Evolutionary conservation across 2,329 filamentous ascomycete genomes (phyloP).

Genomic region (Diaporthe citrichinensis): DNA sequence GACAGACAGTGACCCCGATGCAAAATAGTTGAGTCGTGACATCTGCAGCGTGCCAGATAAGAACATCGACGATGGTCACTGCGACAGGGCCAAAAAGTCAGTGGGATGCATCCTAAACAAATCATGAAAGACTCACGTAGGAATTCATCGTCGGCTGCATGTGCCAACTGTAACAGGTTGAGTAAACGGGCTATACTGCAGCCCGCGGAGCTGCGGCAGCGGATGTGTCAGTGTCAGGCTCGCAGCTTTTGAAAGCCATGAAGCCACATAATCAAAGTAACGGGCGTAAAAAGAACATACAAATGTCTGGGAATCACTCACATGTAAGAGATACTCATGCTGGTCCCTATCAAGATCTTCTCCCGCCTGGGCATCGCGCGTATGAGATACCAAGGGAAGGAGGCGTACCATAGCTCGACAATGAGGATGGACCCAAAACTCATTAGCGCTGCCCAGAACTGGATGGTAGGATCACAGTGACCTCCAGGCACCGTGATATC

Average conservation of each 20-base stretch:
- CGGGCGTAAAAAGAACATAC: too few species aligned
- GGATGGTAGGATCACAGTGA: background rate
- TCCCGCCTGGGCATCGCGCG: conserved; percentile 38
- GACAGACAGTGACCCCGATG: conserved; percentile 38
- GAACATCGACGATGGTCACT: conserved; percentile 34
- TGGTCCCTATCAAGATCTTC: conserved; percentile 38
- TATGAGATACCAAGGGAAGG: conserved; percentile 39
- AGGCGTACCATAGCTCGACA: conserved; percentile 38
- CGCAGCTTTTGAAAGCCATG: too few species aligned
- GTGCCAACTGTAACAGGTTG: background rate
- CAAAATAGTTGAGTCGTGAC: conserved; percentile 38
- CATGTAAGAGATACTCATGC: conserved; percentile 41
- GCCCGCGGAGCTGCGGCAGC: conserved; percentile 23
- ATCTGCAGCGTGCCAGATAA: conserved; percentile 40
- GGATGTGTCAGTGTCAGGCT: background rate
- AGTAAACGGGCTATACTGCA: conserved; percentile 36
- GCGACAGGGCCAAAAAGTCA: background rate
- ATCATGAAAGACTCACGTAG: conserved; percentile 8
- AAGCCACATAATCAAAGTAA: background rate
- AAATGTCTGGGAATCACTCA: background rate
- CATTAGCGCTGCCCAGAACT: conserved; percentile 17
- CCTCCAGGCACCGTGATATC: conserved; percentile 14
- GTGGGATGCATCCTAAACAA: background rate
- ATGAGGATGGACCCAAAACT: conserved; percentile 6
- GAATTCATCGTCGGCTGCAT: background rate